phyloP scores from a whole-genome alignment of 768 basidiomycete genomes.

The Pleurotus giganteus region DNA sequence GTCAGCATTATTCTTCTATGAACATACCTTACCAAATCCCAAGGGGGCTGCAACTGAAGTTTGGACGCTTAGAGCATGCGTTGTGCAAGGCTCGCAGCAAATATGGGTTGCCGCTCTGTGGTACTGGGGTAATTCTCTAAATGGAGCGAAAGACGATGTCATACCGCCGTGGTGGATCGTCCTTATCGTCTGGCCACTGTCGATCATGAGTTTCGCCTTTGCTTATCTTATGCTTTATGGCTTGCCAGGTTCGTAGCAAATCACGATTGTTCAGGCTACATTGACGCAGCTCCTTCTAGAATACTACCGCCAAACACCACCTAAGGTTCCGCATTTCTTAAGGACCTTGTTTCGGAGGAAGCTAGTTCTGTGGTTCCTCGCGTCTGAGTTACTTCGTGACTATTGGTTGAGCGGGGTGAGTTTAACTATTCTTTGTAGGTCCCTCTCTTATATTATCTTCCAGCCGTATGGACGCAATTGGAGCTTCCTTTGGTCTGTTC shows the following conservation, averaged over 20 bases:
- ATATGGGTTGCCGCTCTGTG: constrained; percentile 94
- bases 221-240: constrained; percentile 84
- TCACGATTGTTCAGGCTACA: background rate
- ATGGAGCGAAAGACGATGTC: constrained; percentile 47
- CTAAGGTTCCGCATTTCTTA: constrained; percentile 92
- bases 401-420: constrained; percentile 87
- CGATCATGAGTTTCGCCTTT: constrained; percentile 72
- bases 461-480: constrained; percentile 93
- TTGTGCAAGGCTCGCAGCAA: constrained; percentile 94
- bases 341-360: constrained; percentile 87
- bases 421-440: constrained; percentile 14
- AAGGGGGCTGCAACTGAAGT: constrained; percentile 93
- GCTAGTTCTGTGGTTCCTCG: constrained; percentile 90
- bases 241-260: constrained; percentile 62
- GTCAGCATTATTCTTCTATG: constrained; percentile 18
- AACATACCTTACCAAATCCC: constrained; percentile 11
- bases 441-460: constrained; percentile 10
- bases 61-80: constrained; percentile 87
- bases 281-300: constrained; percentile 40
- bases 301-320: constrained; percentile 89
- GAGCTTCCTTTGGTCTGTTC: constrained; percentile 88
- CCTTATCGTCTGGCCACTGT: constrained; percentile 77
- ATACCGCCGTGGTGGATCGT: constrained; percentile 85
- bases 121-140: constrained; percentile 91
- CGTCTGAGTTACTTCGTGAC: constrained; percentile 88